These are phyloP conservation scores for Xylaria sp. DNA, from an alignment of 2,329 filamentous ascomycete species.

Conservation along the genomic window DNA sequence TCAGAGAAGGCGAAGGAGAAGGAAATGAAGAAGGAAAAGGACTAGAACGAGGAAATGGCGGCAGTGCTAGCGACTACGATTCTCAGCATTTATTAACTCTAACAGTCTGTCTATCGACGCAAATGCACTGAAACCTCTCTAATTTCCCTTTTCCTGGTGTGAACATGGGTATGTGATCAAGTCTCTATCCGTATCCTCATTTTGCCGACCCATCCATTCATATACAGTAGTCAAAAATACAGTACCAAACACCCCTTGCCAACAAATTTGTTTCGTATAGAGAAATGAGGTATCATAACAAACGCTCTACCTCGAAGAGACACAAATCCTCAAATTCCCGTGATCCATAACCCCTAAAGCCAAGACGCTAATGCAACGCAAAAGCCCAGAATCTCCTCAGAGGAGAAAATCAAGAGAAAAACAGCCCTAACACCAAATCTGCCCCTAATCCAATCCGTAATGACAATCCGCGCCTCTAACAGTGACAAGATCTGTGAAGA, in stretches of 20 bases:
- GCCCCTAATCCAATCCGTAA: not conserved
- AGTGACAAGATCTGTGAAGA: not conserved
- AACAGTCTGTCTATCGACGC: not conserved
- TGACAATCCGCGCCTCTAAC: not conserved
- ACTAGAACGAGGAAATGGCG: too few species aligned
- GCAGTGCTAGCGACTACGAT: not conserved
- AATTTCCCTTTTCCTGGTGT: not conserved
- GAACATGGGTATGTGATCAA: not conserved
- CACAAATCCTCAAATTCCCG: not conserved
- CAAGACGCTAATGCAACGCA: not conserved
- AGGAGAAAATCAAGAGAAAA: not conserved
- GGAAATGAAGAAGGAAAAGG: too few species aligned
- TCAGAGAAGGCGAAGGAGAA: too few species aligned
- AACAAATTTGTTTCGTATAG: not conserved
- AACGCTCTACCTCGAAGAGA: not conserved
- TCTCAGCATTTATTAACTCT: not conserved
- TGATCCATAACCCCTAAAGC: not conserved
- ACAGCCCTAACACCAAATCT: not conserved
- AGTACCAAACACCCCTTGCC: not conserved
- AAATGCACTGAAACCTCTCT: not conserved
- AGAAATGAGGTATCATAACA: constrained; percentile 1
- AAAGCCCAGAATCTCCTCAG: not conserved
- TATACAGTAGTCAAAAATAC: not conserved
- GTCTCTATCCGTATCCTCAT: not conserved
- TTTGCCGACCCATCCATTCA: not conserved